Base-by-base conservation (phyloP, 148 eudicot genomes). In the Fagopyrum esculentum region DNA sequence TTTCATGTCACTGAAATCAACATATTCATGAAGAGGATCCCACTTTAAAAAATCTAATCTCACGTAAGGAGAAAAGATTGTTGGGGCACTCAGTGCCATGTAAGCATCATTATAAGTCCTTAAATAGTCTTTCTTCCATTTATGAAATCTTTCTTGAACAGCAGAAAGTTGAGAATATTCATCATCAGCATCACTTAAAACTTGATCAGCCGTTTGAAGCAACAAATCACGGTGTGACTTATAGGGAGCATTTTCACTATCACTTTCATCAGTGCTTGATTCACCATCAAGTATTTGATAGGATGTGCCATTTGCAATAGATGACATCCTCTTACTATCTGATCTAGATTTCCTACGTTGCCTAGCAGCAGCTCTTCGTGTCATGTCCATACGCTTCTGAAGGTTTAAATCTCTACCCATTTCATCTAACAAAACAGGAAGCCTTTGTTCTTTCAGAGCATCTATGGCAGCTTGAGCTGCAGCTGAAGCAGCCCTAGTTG, bases 211-310 rank as follows among this genome's bases (percentile, higher is more conserved):
- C 76, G 86, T 84, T 86, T 92, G 89, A 81, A 95, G 92, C 79
- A 95, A 74, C 77, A 82, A 70, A 46, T 84, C 84, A 74, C 86
- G 96, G 76, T 81, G 88, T 19, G 99, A 95, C 74, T 86, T 78
- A 55, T 90, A 90, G 19, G 97, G 91, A 63, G 79, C 84, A 75
- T 82, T 83, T 78, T 90, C 99, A 77, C 84, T 81, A 66, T 92
- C 99, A 72, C 99, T 95, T 76, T 92, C 99, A 80, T 95, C 99
- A n/a, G 99, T 95, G 85, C 97, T 95, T 61, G 96, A 89, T 83
- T 95, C 99, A 75, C 99, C 99, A 80, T 95, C 97, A 77, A 92
- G 85, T 78, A 69, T 83, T 77, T 83, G 87, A 78, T 81, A 70
- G 49, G 89, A 78, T 75, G 69, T 74, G 73, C 78, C 89, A 69